A percentile compares a stretch with the other conserved stretches of the same genome.
These are phyloP conservation scores for Blastomyces silverae DNA, from an alignment of 2,329 filamentous ascomycete species.

Conservation along the genomic window DNA sequence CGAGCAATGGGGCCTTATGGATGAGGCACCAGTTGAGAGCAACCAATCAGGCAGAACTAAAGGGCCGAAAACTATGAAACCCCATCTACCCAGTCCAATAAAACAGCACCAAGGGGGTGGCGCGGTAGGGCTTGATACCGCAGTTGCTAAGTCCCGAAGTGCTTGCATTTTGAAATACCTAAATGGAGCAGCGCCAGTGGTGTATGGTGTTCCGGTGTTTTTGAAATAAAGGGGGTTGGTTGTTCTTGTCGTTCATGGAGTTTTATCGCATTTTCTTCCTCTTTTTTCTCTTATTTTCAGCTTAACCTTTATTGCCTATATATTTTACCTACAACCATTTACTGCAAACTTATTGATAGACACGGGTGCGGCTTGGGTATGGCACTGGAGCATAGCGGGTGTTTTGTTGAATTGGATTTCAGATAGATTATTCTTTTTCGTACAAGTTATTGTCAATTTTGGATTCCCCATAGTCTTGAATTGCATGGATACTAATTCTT, in stretches of 20 bases:
- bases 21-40: conserved; percentile 27
- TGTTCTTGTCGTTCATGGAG: not conserved
- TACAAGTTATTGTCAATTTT: not conserved
- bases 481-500: not conserved
- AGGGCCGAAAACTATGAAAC: conserved; percentile 22
- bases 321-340: conserved; percentile 8
- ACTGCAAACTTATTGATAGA: conserved; percentile 6
- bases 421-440: conserved; percentile 14
- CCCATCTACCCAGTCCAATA: not conserved
- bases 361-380: not conserved
- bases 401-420: not conserved
- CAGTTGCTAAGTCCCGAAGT: conserved; percentile 65
- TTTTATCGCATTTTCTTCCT: not conserved
- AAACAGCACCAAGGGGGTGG: conserved; percentile 20
- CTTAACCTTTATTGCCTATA: not conserved
- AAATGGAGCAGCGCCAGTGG: conserved; percentile 86
- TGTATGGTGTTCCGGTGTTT: conserved; percentile 93
- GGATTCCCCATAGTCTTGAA: not conserved
- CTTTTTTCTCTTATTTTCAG: not conserved
- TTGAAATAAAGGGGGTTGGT: conserved; percentile 40
- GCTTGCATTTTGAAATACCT: conserved; percentile 85
- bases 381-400: not conserved
- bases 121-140: conserved; percentile 63
- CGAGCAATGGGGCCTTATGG: conserved; percentile 76
- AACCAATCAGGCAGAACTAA: conserved; percentile 26